Percentiles rank a stretch among this genome's conserved stretches.
Evolutionary conservation across 176 grass and related monocot genomes (phyloP).

Genomic region (Lolium perenne): DNA sequence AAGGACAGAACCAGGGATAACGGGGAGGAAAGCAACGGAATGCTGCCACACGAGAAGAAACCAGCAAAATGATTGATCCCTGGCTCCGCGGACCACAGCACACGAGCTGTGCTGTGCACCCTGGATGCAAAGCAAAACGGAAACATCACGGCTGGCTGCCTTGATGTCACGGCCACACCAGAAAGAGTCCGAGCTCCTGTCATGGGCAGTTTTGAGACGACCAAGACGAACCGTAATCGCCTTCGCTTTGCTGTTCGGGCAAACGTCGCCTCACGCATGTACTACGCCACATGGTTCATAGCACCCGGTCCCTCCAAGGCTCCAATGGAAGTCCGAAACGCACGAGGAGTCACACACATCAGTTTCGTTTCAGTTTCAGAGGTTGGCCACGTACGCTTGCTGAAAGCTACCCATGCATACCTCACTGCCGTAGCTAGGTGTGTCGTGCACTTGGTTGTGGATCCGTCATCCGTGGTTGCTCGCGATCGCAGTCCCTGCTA

Average conservation of each 20-base stretch:
- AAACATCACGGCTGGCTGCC: background rate
- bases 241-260: background rate
- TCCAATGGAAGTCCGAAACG: background rate
- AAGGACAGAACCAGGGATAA: too few relatives aligned
- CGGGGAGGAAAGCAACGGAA: background rate
- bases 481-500: too few relatives aligned
- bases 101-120: too few relatives aligned
- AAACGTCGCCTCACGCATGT: background rate
- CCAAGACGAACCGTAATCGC: too few relatives aligned
- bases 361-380: background rate
- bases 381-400: too few relatives aligned
- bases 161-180: background rate
- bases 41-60: too few relatives aligned
- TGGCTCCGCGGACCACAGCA: background rate
- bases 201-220: background rate
- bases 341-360: background rate
- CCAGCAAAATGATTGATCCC: background rate
- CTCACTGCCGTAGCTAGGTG: too few relatives aligned
- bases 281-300: background rate
- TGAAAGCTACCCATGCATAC: too few relatives aligned
- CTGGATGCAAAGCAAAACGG: background rate
- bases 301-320: background rate
- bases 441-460: too few relatives aligned
- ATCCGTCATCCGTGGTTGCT: too few relatives aligned
- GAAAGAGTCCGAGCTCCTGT: too few relatives aligned